Evolutionary conservation across 257 asterid genomes (phyloP), one percentile per base, ranked within the genome.

Genomic region (Gentiana dahurica): DNA sequence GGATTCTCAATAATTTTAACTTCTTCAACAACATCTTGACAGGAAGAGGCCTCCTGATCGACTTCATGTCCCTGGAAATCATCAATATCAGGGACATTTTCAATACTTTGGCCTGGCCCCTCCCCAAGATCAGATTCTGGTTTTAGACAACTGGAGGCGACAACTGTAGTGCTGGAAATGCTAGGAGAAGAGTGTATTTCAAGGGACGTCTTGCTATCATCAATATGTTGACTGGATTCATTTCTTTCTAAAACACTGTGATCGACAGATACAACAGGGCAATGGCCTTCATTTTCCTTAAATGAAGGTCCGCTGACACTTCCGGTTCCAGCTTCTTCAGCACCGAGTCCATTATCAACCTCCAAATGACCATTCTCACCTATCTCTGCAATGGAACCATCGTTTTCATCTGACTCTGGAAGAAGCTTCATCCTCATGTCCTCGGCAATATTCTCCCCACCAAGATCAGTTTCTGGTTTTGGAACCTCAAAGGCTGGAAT

Each of bases 141-240:
- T 62, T 67, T 56, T 49, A 63, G 32, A 50, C 36, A 48, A 58
- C 62, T 71, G 59, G 60, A 53, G 44, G 56, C 57, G 68, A 48
- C 66, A 65, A 38, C 24, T 24, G 24, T 7, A 43, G 8, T 53
- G 46, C 53, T 55, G 32, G 33, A 35, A 58, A 6, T 34, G 11
- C 24, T 12, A 53, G 50, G 11, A 58, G 50, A 51, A 48, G 13
- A 37, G 12, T 46, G 55, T 60, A 66, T 8, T 39, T 66, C 66
- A 54, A 39, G 15, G 51, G 58, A 0, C 24, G 50, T 77, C n/a
- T 38, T 62, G 55, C 74, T 57, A 57, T 63, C 62, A 32, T 33
- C 10, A 12, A 46, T 2, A 12, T 11, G 36, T 6, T 36, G 54
- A 65, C 2, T 41, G 48, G 36, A 45, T 51, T 41, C 69, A 8